phyloP scores from a whole-genome alignment of 2,329 filamentous ascomycete genomes.

The Leptographium procerum region DNA sequence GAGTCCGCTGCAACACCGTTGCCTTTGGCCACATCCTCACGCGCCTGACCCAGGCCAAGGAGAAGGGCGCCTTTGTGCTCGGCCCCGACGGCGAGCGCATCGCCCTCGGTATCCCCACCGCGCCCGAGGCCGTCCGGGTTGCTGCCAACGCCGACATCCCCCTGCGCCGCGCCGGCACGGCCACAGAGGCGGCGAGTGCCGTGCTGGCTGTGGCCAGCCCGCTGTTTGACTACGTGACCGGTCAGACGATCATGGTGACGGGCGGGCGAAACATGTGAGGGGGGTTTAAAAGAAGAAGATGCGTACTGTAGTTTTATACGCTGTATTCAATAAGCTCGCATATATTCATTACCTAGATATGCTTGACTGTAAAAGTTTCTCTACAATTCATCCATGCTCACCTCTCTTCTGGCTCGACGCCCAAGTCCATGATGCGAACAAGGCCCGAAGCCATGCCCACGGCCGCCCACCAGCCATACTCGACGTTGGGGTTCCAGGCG shows the following conservation, averaged over 20 bases:
- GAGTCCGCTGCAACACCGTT: slow-evolving; percentile 71
- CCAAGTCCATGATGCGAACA: slow-evolving; percentile 55
- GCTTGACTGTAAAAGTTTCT: neutral
- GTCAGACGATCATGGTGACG: slow-evolving; percentile 79
- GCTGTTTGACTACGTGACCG: slow-evolving; percentile 72
- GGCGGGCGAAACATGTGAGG: slow-evolving; percentile 54
- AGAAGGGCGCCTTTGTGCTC: slow-evolving; percentile 67
- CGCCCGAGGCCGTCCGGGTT: slow-evolving; percentile 34
- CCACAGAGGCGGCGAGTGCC: slow-evolving; percentile 68
- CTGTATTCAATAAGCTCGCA: too few species aligned
- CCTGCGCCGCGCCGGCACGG: slow-evolving; percentile 61
- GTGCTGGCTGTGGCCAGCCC: slow-evolving; percentile 73
- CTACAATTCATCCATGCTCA: neutral
- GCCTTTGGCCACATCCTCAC: slow-evolving; percentile 78
- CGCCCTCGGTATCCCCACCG: slow-evolving; percentile 59
- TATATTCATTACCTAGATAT: too few species aligned
- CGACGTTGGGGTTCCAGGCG: slow-evolving; percentile 57
- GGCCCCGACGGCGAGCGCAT: slow-evolving; percentile 67
- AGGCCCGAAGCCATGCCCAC: slow-evolving; percentile 56
- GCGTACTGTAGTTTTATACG: too few species aligned
- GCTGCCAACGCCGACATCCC: slow-evolving; percentile 59
- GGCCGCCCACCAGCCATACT: slow-evolving; percentile 57
- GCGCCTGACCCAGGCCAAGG: slow-evolving; percentile 71
- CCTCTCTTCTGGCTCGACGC: slow-evolving; percentile 26
- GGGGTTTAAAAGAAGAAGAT: too few species aligned